Percentiles rank a stretch among this genome's conserved stretches.
phyloP scores from a whole-genome alignment of 345 rosid genomes.

The Nasturtium officinale region DNA sequence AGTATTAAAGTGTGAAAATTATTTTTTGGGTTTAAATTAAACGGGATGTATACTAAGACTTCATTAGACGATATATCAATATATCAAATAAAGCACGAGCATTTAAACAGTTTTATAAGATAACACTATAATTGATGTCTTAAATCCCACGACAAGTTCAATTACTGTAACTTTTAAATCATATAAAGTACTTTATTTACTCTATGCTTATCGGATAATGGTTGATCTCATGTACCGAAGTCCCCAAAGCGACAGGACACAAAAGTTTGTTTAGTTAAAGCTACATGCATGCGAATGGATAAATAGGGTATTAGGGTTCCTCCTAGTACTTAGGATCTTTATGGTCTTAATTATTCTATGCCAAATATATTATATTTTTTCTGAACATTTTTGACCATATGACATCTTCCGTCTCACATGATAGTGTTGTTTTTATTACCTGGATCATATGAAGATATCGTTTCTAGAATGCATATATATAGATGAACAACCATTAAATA shows the following conservation, averaged over 20 bases:
- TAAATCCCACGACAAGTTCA: conserved; percentile 20
- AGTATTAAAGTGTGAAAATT: background rate
- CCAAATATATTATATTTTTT: conserved; percentile 26
- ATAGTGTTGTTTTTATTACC: conserved; percentile 33
- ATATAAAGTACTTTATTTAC: conserved; percentile 1
- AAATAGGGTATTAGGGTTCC: conserved; percentile 18
- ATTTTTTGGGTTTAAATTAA: background rate
- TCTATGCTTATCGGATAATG: conserved; percentile 33
- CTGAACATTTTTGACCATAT: conserved; percentile 32
- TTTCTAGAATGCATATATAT: conserved; percentile 21
- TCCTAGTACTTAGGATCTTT: conserved; percentile 39
- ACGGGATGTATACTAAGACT: background rate
- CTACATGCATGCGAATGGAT: conserved; percentile 24
- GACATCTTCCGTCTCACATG: conserved; percentile 22
- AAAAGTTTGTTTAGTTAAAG: conserved; percentile 31
- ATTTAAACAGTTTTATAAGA: background rate
- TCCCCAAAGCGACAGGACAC: conserved; percentile 27
- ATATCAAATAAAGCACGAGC: background rate
- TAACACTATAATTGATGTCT: conserved; percentile 17
- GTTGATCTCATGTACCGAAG: conserved; percentile 22
- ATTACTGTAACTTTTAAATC: background rate
- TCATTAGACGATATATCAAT: background rate
- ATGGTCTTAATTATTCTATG: conserved; percentile 30
- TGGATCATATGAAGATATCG: background rate
- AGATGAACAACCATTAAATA: background rate